These are phyloP conservation scores for Schizosaccharomyces cryophilus DNA, from an alignment of 805 yeast species.

Conservation along the genomic window DNA sequence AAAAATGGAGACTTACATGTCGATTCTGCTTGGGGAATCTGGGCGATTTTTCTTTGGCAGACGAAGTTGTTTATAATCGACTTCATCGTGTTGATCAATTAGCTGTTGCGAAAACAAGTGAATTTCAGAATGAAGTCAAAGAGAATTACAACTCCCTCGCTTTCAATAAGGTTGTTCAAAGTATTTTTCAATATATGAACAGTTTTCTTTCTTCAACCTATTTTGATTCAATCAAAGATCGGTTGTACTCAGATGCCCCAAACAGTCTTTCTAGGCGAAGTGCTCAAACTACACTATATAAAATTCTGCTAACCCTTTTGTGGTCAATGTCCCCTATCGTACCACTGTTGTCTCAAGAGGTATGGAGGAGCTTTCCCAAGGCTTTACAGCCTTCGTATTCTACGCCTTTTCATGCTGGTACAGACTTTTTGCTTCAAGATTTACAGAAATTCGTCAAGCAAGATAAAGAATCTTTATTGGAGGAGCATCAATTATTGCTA, in stretches of 20 bases:
- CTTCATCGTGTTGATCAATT: constrained; percentile 5
- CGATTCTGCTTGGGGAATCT: constrained; percentile 63
- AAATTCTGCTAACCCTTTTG: constrained; percentile 5
- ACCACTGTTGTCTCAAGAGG: constrained; percentile 72
- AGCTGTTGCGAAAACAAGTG: neutral
- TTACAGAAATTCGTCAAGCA: neutral
- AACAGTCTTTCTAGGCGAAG: constrained; percentile 28
- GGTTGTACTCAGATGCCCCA: constrained; percentile 44
- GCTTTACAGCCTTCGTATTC: neutral
- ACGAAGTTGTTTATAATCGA: constrained; percentile 14
- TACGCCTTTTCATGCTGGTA: neutral
- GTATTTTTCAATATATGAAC: constrained; percentile 47
- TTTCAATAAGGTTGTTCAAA: constrained; percentile 46
- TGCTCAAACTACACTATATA: constrained; percentile 37
- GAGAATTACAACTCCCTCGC: constrained; percentile 27
- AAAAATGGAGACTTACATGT: constrained; percentile 62
- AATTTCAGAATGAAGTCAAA: neutral
- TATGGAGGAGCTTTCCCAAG: constrained; percentile 30
- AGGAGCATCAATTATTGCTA: neutral
- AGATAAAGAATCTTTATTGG: neutral
- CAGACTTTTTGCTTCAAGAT: neutral
- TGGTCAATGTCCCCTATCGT: constrained; percentile 40
- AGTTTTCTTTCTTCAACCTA: constrained; percentile 56
- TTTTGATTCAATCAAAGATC: constrained; percentile 68
- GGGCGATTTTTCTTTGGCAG: constrained; percentile 15